Evolutionary conservation across 495 filamentous ascomycete species (phyloP).

Genomic region (Talaromyces proteolyticus): DNA sequence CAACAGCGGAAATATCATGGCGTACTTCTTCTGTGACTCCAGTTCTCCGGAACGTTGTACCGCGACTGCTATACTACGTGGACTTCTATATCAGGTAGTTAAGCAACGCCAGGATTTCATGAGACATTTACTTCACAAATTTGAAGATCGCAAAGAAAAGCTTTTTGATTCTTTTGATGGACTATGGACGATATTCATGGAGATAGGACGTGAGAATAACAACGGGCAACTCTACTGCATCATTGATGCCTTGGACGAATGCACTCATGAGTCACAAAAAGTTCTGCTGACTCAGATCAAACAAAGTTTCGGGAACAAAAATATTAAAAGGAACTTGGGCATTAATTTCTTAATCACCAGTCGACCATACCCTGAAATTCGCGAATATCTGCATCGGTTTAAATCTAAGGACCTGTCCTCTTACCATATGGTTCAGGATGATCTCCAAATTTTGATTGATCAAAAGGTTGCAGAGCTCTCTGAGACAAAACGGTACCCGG

Average conservation of each 20-base stretch:
- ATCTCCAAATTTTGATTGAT: slow-evolving; percentile 13
- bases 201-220: neutral
- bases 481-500: slow-evolving; percentile 10
- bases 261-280: slow-evolving; percentile 10
- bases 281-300: slow-evolving; percentile 11
- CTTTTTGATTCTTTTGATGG: slow-evolving; percentile 21
- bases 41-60: slow-evolving; percentile 7
- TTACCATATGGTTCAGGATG: slow-evolving; percentile 8
- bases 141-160: slow-evolving; percentile 8
- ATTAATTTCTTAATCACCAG: slow-evolving; percentile 20
- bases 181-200: slow-evolving; percentile 15
- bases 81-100: slow-evolving; percentile 19
- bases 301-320: slow-evolving; percentile 8
- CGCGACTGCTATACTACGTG: slow-evolving; percentile 12
- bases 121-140: slow-evolving; percentile 14
- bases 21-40: slow-evolving; percentile 24
- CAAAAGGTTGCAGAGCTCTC: slow-evolving; percentile 11
- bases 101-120: slow-evolving; percentile 8
- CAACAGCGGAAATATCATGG: slow-evolving; percentile 5
- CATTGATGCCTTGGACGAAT: slow-evolving; percentile 23
- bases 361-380: slow-evolving; percentile 15
- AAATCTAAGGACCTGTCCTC: slow-evolving; percentile 9
- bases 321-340: slow-evolving; percentile 1
- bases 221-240: slow-evolving; percentile 13
- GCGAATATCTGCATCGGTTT: slow-evolving; percentile 6